Conservation (phyloP, 352 stramenopile genomes). For the Globisporangium acanthophoron region DNA sequence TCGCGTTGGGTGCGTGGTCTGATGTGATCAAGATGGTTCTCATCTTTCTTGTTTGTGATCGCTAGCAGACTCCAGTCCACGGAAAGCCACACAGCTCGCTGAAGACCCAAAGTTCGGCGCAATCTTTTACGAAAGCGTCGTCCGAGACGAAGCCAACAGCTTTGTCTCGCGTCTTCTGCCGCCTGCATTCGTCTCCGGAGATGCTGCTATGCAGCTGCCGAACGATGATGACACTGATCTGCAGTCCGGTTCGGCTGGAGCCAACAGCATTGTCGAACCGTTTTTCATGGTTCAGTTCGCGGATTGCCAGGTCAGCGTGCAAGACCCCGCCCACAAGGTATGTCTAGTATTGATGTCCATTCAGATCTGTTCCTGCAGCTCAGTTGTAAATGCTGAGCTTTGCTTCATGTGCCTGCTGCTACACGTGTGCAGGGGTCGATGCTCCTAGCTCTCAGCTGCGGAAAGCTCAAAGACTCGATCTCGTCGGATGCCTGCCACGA, state of each 20-base stretch:
- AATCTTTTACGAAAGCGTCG: constrained; percentile 38
- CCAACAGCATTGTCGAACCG: constrained; percentile 27
- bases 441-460: constrained; percentile 55
- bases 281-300: constrained; percentile 73
- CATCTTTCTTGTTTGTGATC: not conserved
- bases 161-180: constrained; percentile 3
- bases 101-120: constrained; percentile 69
- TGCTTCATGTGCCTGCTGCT: not conserved
- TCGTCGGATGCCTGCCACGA: constrained; percentile 46
- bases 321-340: constrained; percentile 63
- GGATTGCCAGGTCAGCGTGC: constrained; percentile 75
- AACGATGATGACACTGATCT: not conserved
- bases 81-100: constrained; percentile 57
- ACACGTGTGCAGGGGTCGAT: constrained; percentile 35
- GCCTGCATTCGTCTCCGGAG: not conserved
- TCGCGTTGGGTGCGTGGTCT: not conserved
- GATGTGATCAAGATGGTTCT: not conserved
- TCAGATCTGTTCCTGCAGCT: not conserved
- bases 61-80: constrained; percentile 29
- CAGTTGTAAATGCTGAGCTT: not conserved
- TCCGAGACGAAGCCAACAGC: constrained; percentile 19
- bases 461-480: constrained; percentile 47
- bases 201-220: not conserved
- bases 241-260: not conserved
- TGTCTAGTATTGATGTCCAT: not conserved